Base-by-base conservation (phyloP, 805 yeast species). In the Kodamaea restingae region DNA sequence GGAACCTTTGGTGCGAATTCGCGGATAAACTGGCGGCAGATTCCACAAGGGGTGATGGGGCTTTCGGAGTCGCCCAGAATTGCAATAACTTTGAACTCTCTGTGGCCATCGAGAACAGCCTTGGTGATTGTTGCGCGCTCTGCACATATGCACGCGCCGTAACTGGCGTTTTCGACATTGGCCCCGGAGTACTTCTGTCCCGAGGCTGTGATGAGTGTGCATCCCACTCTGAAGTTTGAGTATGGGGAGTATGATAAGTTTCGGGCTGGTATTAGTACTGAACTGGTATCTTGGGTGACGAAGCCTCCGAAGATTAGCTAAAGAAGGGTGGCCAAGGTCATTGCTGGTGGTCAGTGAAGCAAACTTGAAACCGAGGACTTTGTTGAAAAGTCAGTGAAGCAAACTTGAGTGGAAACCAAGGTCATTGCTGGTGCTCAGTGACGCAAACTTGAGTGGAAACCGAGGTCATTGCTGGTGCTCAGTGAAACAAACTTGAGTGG, bases 111-210 rank as follows among this genome's bases (percentile, higher is more conserved):
- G 62, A 54, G 61, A 64, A 61, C 41, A 26, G 67, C 63, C 32
- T 55, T 55, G n/a, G 58, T 47, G 7, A 67, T 50, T 4, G 73
- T 59, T 9, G 65, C 48, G 39, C 71, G 50, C 45, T 65, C 73
- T 1, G 73, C 72, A 44, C 72, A 65, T 4, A 67, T 60, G n/a
- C 61, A 56, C 22, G 64, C 69, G 9, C 87, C 95, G 54, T 85
- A 90, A 35, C 93, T 79, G 2, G 97, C 98, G 57, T 91, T 93
- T 57, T 91, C 98, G 18, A 93, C 80, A 50, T 91, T 91, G 29
- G 95, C 95, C 4, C 98, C 98, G 9, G 62, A 54, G 17, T 82
- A 62, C 31, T 55, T 67, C 14, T 63, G 63, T 2, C 77, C 84
- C 7, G 65, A 55, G 0, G 54, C 58, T 1, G 87, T 70, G 17